A percentile compares a stretch with the other conserved stretches of the same genome.
These are phyloP conservation scores for Sclerotinia nivalis DNA, from an alignment of 2,329 filamentous ascomycete genomes.

Conservation along the genomic window DNA sequence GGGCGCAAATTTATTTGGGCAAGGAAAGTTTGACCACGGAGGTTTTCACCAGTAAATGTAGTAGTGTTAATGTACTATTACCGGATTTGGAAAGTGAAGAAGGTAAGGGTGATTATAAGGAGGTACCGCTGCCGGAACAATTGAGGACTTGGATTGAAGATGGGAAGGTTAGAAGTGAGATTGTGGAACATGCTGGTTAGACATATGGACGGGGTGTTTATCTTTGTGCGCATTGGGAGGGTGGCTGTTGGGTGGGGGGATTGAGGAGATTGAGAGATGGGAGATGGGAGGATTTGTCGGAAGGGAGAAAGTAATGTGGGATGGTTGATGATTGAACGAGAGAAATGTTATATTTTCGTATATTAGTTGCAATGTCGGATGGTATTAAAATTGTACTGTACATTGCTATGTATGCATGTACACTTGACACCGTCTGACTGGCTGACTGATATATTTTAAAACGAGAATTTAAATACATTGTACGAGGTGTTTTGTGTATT, in stretches of 20 bases:
- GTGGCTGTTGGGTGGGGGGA: background rate
- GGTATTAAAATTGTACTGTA: background rate
- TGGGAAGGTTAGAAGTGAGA: conserved; percentile 82
- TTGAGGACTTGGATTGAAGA: conserved; percentile 75
- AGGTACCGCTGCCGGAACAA: conserved; percentile 86
- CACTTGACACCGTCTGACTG: background rate
- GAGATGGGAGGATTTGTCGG: background rate
- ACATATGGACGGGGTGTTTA: conserved; percentile 4
- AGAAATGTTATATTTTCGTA: background rate
- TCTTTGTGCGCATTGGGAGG: background rate
- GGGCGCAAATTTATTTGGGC: conserved; percentile 82
- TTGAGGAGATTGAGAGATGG: background rate
- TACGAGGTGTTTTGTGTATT: background rate
- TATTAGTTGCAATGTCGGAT: background rate
- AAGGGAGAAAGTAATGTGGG: no score
- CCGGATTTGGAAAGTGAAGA: conserved; percentile 56
- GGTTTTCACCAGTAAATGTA: conserved; percentile 86
- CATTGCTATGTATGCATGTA: background rate
- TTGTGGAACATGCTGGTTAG: conserved; percentile 89
- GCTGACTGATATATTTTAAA: background rate
- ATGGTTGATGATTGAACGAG: background rate
- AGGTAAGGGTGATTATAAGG: conserved; percentile 78
- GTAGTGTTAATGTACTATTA: conserved; percentile 83
- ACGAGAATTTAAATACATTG: background rate
- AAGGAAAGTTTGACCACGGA: conserved; percentile 76